These are phyloP conservation scores for Ophiostoma ulmi DNA, from an alignment of 2,329 filamentous ascomycete species.

Conservation along the genomic window DNA sequence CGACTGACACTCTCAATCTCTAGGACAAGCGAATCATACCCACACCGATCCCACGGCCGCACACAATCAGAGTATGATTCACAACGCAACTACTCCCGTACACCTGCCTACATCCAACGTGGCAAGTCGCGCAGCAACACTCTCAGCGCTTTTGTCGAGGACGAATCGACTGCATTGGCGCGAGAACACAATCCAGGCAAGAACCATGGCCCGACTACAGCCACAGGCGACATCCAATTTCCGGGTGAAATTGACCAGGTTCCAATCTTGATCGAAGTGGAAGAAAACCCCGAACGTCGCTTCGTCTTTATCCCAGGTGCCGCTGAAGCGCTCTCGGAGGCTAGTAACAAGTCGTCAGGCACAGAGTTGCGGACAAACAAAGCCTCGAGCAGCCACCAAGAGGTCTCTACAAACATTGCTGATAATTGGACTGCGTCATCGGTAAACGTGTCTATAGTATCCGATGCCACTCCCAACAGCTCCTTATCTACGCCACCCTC, in stretches of 20 bases:
- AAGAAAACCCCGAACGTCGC: constrained; percentile 57
- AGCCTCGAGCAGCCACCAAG: not conserved
- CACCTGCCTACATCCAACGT: not conserved
- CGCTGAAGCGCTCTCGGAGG: not conserved
- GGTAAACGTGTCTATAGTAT: not conserved
- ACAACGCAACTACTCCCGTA: constrained; percentile 3
- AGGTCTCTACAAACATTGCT: not conserved
- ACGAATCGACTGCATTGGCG: constrained; percentile 58
- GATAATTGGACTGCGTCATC: not conserved
- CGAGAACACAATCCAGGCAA: constrained; percentile 50
- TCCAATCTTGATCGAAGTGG: constrained; percentile 60
- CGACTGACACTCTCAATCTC: not conserved
- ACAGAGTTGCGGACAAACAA: not conserved
- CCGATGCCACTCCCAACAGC: constrained; percentile 21
- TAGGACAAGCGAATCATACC: constrained; percentile 7
- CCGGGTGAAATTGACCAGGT: constrained; percentile 64
- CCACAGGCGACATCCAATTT: constrained; percentile 41
- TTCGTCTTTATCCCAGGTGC: constrained; percentile 53
- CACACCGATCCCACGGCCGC: constrained; percentile 11
- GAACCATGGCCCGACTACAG: constrained; percentile 30
- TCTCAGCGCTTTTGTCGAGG: constrained; percentile 63
- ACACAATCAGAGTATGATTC: constrained; percentile 19
- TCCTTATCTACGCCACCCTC: not conserved
- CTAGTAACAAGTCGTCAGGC: not conserved
- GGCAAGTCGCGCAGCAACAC: constrained; percentile 39